These are phyloP conservation scores for Geosmithia putterillii DNA, from an alignment of 2,329 filamentous ascomycete genomes.

Conservation along the genomic window DNA sequence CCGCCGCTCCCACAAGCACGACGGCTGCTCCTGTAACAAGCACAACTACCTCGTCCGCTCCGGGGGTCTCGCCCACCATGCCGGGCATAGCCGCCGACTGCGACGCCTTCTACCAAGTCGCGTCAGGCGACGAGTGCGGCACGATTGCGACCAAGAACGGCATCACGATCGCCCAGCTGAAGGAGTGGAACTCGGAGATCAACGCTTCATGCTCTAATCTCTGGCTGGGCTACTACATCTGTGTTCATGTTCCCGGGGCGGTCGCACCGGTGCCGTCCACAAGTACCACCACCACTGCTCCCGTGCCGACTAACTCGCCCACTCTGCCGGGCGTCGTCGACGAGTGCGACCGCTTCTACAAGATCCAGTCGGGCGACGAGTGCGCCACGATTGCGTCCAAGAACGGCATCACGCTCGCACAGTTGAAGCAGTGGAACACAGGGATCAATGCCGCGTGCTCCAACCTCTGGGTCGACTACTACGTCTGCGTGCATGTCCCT, in stretches of 20 bases:
- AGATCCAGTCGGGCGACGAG: slow-evolving; percentile 1
- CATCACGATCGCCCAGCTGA: slow-evolving; percentile 15
- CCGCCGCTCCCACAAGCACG: too few relatives aligned
- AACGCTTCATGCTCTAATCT: slow-evolving; percentile 1
- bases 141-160: slow-evolving; percentile 2
- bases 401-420: slow-evolving; percentile 14
- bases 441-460: slow-evolving; percentile 2
- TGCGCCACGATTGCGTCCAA: slow-evolving; percentile 3
- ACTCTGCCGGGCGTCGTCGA: background rate
- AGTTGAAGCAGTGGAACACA: slow-evolving; percentile 3
- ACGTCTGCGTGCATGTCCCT: slow-evolving; percentile 1
- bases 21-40: too few relatives aligned
- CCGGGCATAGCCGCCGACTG: slow-evolving; percentile 1
- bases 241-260: background rate
- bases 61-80: slow-evolving; percentile 1
- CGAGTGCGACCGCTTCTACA: slow-evolving; percentile 4
- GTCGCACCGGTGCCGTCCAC: too few relatives aligned
- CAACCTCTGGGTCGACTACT: slow-evolving; percentile 3
- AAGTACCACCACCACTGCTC: too few relatives aligned
- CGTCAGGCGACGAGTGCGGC: slow-evolving; percentile 2
- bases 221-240: slow-evolving; percentile 4
- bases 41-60: too few relatives aligned
- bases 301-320: slow-evolving; percentile 1
- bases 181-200: slow-evolving; percentile 3
- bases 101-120: slow-evolving; percentile 2